Evolutionary conservation across 228 moss, liverwort and hornwort genomes (phyloP), one percentile per base, ranked within the genome.

Genomic region (Sphagnum fallax): DNA sequence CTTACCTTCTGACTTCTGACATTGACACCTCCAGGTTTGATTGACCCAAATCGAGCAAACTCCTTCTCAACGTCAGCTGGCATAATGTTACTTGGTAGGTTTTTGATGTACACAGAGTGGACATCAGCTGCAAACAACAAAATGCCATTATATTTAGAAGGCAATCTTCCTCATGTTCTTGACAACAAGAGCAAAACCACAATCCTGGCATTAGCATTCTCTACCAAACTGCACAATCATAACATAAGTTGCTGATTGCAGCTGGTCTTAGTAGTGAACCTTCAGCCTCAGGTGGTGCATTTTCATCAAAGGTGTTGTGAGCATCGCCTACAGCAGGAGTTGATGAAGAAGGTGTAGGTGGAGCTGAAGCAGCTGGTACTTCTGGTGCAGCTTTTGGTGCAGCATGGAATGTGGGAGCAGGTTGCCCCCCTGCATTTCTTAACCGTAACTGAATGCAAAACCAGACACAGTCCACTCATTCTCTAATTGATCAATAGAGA

Each of bases 91-190:
- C 84, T 75, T 32, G 95, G 95, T 16, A 95, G 52, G 64, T 91
- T 92, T 78, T 87, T 95, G 5, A 95, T 88, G 61, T 95, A 95
- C 16, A 95, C 87, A 12, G 95, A 95, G 65, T 89, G 78, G 16
- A 93, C 90, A 72, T 98, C 98, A 58, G 80, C 85, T 84, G 80
- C 78, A 75, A 2, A 64, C 5, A 11, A 50, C 59, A 67, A 16
- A 32, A 32, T 1, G 32, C 2, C 32, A 32, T 32, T 2, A 32
- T 32, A 32, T 32, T 32, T 32, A 32, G 32, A 32, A 32, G 32
- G 32, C 32, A 3, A 32, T 32, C 2, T 32, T 32, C 32, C 32
- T 32, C 2, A 32, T 2, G 32, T 32, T 32, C 32, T 32, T 2
- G 1, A 32, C 32, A 32, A 32, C 32, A 32, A 32, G 32, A 32